Conservation (phyloP, 805 yeast species). For the Yarrowia porcina region DNA sequence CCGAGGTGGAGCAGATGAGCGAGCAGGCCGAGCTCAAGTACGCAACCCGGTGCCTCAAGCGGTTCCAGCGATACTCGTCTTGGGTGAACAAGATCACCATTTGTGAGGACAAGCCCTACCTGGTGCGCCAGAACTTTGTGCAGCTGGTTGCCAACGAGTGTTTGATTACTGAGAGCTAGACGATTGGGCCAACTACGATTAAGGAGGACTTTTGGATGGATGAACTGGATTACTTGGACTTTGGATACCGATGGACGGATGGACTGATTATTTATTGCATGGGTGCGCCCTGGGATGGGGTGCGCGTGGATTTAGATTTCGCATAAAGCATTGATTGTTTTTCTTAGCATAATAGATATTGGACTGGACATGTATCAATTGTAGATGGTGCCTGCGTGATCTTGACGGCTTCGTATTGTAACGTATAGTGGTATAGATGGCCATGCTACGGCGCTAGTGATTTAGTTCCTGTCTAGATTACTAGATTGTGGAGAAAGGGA, state of each 20-base stretch:
- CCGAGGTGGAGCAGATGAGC: slow-evolving; percentile 25
- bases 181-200: too few species aligned
- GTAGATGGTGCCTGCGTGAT: too few species aligned
- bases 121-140: slow-evolving; percentile 14
- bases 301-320: slow-evolving; percentile 1
- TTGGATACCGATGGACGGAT: background rate
- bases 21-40: slow-evolving; percentile 23
- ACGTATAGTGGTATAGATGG: too few species aligned
- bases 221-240: background rate
- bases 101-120: slow-evolving; percentile 19
- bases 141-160: slow-evolving; percentile 22
- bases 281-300: background rate
- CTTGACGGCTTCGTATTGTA: too few species aligned
- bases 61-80: slow-evolving; percentile 23
- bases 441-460: background rate
- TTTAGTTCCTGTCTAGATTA: too few species aligned
- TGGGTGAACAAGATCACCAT: slow-evolving; percentile 22
- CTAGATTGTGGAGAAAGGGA: too few species aligned
- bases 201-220: background rate
- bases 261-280: slow-evolving; percentile 2
- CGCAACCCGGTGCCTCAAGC: slow-evolving; percentile 24
- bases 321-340: slow-evolving; percentile 3
- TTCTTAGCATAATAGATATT: slow-evolving; percentile 4
- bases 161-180: background rate
- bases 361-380: background rate